phyloP scores from a whole-genome alignment of 306 rosid genomes.

The Prinsepia uniflora region DNA sequence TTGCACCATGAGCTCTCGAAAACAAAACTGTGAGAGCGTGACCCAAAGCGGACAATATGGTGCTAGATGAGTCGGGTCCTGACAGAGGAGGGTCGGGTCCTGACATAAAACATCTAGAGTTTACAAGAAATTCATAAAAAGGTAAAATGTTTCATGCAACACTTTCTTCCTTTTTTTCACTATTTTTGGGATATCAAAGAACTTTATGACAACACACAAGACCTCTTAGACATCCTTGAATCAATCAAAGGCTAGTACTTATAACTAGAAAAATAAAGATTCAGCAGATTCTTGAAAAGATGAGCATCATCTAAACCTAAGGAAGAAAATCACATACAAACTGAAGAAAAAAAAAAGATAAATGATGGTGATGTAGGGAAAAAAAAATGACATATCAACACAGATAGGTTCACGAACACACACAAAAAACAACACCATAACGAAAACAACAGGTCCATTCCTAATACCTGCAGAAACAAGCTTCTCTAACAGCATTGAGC shows the following conservation, averaged over 20 bases:
- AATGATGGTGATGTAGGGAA: background rate
- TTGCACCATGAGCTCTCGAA: too few relatives aligned
- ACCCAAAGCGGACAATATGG: too few relatives aligned
- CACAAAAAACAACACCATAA: constrained; percentile 23
- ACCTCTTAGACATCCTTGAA: background rate
- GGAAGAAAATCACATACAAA: background rate
- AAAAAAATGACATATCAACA: background rate
- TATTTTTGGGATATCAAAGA: background rate
- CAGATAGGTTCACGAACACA: background rate
- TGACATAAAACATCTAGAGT: background rate
- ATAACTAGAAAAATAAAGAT: background rate
- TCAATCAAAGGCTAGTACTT: background rate
- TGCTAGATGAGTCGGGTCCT: too few relatives aligned
- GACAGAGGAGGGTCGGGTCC: too few relatives aligned
- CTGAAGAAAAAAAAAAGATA: background rate
- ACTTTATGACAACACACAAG: background rate
- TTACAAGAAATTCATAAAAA: background rate
- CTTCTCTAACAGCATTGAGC: constrained; percentile 85
- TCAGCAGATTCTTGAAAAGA: constrained; percentile 8
- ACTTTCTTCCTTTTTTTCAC: background rate
- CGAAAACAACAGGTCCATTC: constrained; percentile 84
- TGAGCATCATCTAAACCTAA: background rate
- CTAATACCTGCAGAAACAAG: constrained; percentile 95
- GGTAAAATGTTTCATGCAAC: background rate
- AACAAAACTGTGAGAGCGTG: too few relatives aligned